Evolutionary conservation across 106 monocot genomes (phyloP).

Genomic region (Dioscorea dumetorum): DNA sequence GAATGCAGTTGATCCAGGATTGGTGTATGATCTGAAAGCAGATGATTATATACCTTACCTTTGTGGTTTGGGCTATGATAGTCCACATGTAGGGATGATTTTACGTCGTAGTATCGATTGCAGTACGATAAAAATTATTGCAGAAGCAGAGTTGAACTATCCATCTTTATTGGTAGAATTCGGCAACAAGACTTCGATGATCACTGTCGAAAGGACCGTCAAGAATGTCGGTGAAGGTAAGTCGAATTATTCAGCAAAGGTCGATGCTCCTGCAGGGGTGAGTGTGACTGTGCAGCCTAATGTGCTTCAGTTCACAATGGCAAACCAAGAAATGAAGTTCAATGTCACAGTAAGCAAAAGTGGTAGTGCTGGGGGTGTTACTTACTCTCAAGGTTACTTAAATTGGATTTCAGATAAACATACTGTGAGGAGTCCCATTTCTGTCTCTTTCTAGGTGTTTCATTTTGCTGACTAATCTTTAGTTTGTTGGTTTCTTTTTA

Average conservation of each 20-base stretch:
- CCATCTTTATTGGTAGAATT: slow-evolving; percentile 30
- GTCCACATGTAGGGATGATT: slow-evolving; percentile 6
- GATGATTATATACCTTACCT: slow-evolving; percentile 40
- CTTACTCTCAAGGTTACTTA: not conserved
- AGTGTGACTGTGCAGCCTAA: slow-evolving; percentile 15
- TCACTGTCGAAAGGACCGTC: slow-evolving; percentile 20
- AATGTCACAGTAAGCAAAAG: slow-evolving; percentile 1
- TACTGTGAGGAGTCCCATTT: not conserved
- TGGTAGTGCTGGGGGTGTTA: too few species aligned
- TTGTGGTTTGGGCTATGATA: slow-evolving; percentile 8
- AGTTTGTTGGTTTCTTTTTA: too few species aligned
- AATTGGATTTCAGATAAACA: not conserved
- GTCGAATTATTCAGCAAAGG: slow-evolving; percentile 4
- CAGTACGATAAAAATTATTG: not conserved
- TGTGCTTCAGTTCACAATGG: slow-evolving; percentile 17
- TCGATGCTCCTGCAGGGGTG: slow-evolving; percentile 11
- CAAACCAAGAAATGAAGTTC: slow-evolving; percentile 23
- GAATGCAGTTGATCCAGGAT: slow-evolving; percentile 39
- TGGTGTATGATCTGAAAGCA: slow-evolving; percentile 32
- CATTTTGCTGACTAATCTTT: too few species aligned
- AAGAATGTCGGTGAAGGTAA: slow-evolving; percentile 16
- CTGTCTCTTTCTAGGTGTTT: too few species aligned
- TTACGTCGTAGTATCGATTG: slow-evolving; percentile 15
- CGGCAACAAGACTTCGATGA: not conserved
- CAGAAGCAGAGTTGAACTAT: slow-evolving; percentile 33